Conservation (phyloP, 2,329 filamentous ascomycete genomes). For the Venturia carpophila region DNA sequence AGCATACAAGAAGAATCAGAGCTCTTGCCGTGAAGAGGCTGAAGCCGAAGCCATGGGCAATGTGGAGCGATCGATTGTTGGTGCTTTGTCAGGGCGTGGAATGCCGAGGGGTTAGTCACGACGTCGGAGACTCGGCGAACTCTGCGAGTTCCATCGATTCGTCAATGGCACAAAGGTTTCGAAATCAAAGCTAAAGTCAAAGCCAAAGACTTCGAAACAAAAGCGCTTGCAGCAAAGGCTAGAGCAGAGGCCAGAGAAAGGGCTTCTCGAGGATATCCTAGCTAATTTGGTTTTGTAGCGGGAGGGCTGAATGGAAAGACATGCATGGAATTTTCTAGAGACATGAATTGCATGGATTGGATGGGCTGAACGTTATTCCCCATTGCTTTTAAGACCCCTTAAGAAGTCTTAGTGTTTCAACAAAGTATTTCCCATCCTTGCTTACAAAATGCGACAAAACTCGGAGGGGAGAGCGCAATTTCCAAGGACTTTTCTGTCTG, state of each 20-base stretch:
- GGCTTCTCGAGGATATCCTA: not conserved
- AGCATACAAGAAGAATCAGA: not conserved
- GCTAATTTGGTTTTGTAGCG: not conserved
- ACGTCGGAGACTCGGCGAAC: not conserved
- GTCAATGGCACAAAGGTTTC: not conserved
- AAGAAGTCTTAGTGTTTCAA: not conserved
- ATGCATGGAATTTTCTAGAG: not conserved
- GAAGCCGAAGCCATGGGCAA: not conserved
- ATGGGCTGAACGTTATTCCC: constrained; percentile 4
- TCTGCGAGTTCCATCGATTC: not conserved
- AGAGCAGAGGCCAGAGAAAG: not conserved
- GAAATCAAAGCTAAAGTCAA: not conserved
- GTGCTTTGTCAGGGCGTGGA: not conserved
- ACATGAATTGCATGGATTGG: not conserved
- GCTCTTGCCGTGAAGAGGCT: not conserved
- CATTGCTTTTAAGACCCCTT: not conserved
- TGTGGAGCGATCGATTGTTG: not conserved
- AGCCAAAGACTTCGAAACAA: not conserved
- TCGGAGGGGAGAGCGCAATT: too few relatives aligned
- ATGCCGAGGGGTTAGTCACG: not conserved
- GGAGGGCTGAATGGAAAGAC: not conserved
- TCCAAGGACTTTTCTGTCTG: too few relatives aligned
- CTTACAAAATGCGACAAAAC: not conserved
- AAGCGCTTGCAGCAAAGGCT: not conserved
- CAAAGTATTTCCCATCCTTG: not conserved